Conservation (phyloP, 202 grass and related monocot species). For the Brachypodium distachyon region DNA sequence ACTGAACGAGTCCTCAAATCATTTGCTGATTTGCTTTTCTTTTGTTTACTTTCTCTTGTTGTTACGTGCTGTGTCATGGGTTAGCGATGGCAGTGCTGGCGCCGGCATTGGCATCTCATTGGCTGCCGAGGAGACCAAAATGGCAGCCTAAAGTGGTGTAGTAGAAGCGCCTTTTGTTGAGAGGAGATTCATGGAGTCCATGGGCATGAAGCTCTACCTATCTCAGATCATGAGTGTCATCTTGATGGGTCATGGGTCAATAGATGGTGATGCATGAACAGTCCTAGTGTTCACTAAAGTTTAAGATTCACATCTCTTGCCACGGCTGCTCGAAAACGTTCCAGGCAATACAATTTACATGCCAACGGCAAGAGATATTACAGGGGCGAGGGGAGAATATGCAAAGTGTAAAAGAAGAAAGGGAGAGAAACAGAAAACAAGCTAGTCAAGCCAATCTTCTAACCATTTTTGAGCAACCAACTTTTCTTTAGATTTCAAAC, state of each 20-base stretch:
- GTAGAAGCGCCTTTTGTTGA: background rate
- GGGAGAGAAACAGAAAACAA: too few relatives aligned
- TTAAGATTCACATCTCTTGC: background rate
- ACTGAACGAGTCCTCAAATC: background rate
- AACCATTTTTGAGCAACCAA: too few relatives aligned
- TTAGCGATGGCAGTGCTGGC: constrained; percentile 3
- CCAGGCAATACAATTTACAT: too few relatives aligned
- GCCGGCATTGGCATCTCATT: constrained; percentile 11
- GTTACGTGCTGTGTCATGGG: background rate
- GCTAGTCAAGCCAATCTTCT: too few relatives aligned
- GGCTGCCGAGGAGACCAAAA: constrained; percentile 15
- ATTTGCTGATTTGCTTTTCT: background rate
- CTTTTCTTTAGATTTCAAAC: too few relatives aligned
- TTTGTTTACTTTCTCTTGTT: background rate
- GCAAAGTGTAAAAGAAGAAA: too few relatives aligned
- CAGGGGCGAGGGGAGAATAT: too few relatives aligned
- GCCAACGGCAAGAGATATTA: too few relatives aligned
- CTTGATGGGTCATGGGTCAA: background rate
- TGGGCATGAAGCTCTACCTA: background rate
- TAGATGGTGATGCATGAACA: background rate
- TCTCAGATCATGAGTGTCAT: constrained; percentile 18
- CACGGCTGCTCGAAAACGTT: too few relatives aligned
- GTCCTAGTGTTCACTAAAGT: background rate
- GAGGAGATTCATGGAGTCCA: constrained; percentile 24
- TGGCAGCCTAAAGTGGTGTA: background rate